Conservation (phyloP, 2,329 filamentous ascomycete genomes). For the Claviceps africana region DNA sequence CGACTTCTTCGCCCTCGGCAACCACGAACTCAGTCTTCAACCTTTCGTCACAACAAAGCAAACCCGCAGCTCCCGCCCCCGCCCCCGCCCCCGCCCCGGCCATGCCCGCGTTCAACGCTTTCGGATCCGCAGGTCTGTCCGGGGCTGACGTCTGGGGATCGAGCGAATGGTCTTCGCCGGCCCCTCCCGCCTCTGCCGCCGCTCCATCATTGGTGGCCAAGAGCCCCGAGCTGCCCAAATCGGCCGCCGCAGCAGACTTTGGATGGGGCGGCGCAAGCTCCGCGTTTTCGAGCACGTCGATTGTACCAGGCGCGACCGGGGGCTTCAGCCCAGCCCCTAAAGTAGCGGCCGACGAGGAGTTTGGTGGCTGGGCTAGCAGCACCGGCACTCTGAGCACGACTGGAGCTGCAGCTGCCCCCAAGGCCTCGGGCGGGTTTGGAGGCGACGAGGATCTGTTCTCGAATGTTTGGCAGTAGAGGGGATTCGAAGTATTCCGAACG, state of each 20-base stretch:
- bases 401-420: conserved; percentile 27
- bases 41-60: conserved; percentile 43
- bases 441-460: conserved; percentile 80
- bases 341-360: conserved; percentile 83
- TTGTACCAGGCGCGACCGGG: conserved; percentile 47
- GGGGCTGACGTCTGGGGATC: conserved; percentile 69
- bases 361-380: conserved; percentile 85
- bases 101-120: conserved; percentile 18
- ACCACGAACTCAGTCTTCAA: conserved; percentile 62
- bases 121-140: conserved; percentile 27
- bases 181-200: conserved; percentile 20
- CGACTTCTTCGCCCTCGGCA: conserved; percentile 25
- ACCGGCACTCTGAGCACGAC: conserved; percentile 29
- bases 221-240: conserved; percentile 36
- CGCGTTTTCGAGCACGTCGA: conserved; percentile 43
- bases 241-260: conserved; percentile 46
- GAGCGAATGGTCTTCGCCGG: conserved; percentile 60
- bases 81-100: conserved; percentile 22
- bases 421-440: conserved; percentile 46
- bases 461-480: conserved; percentile 73
- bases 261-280: conserved; percentile 36
- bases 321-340: conserved; percentile 53
- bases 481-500: background rate
- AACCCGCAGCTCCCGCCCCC: conserved; percentile 25
- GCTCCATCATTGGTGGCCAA: conserved; percentile 30